These are phyloP conservation scores for Camellia lanceoleosa DNA, from an alignment of 148 eudicot genomes.

Conservation along the genomic window DNA sequence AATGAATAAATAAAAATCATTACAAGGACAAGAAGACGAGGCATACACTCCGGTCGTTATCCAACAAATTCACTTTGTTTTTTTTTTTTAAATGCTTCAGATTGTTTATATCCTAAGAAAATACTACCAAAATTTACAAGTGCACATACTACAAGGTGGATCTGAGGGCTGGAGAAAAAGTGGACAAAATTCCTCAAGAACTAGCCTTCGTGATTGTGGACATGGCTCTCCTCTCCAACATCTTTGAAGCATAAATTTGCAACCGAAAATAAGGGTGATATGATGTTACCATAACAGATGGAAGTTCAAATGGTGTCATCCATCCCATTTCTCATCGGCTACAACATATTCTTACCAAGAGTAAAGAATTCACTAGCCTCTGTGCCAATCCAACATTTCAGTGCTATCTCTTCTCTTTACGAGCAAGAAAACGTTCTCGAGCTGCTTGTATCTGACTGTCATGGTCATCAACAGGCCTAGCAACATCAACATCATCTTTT, in stretches of 20 bases:
- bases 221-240: neutral
- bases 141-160: neutral
- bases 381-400: neutral
- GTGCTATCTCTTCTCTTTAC: slow-evolving; percentile 56
- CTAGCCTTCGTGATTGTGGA: neutral
- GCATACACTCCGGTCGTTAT: too few species aligned
- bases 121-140: neutral
- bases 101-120: neutral
- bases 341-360: neutral
- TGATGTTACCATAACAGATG: neutral
- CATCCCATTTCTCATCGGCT: neutral
- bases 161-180: neutral
- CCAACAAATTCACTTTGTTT: too few species aligned
- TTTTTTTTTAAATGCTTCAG: too few species aligned
- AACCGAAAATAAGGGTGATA: neutral
- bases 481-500: slow-evolving; percentile 24
- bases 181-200: too few species aligned
- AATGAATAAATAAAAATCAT: too few species aligned
- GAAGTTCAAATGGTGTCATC: neutral
- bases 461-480: slow-evolving; percentile 49
- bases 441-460: slow-evolving; percentile 78
- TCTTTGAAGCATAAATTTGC: neutral
- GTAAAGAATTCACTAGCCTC: neutral
- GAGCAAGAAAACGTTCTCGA: slow-evolving; percentile 89
- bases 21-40: too few species aligned